Percentiles rank a stretch among this genome's conserved stretches.
These are phyloP conservation scores for Ailanthus altissimus DNA, from an alignment of 345 rosid species.

Conservation along the genomic window DNA sequence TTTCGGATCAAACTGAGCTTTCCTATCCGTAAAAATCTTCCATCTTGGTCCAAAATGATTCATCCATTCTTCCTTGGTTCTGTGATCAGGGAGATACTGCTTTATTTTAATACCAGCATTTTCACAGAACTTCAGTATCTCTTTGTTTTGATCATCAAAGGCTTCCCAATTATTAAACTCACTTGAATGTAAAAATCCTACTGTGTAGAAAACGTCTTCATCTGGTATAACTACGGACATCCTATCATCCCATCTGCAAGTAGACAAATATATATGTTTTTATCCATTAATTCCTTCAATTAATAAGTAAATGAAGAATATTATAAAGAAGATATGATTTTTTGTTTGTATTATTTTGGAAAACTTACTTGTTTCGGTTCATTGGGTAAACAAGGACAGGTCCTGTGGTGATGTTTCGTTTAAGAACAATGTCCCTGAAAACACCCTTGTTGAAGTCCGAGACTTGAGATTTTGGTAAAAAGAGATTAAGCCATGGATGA, in stretches of 20 bases:
- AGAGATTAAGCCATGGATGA: slow-evolving; percentile 94
- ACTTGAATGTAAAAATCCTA: slow-evolving; percentile 76
- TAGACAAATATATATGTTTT: too few species aligned
- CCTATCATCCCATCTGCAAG: slow-evolving; percentile 83
- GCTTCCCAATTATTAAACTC: slow-evolving; percentile 55
- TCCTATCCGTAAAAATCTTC: slow-evolving; percentile 51
- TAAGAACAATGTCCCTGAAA: slow-evolving; percentile 62
- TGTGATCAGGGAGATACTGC: slow-evolving; percentile 67
- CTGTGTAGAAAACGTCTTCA: slow-evolving; percentile 77
- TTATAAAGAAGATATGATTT: background rate
- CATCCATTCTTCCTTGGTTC: slow-evolving; percentile 54
- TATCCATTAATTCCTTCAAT: background rate
- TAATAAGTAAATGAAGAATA: too few species aligned
- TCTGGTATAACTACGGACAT: slow-evolving; percentile 72
- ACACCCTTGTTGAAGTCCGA: slow-evolving; percentile 64
- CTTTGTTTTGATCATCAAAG: slow-evolving; percentile 57
- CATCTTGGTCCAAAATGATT: slow-evolving; percentile 85
- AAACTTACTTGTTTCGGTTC: slow-evolving; percentile 64
- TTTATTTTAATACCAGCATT: slow-evolving; percentile 52
- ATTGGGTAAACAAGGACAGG: slow-evolving; percentile 80
- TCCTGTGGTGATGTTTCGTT: slow-evolving; percentile 63
- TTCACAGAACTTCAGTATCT: slow-evolving; percentile 57
- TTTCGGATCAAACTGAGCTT: slow-evolving; percentile 78
- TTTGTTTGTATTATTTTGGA: background rate
- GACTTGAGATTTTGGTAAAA: slow-evolving; percentile 72